Base-by-base conservation (phyloP, 1,139 yeast species). In the Magnusiomyces paraingens region DNA sequence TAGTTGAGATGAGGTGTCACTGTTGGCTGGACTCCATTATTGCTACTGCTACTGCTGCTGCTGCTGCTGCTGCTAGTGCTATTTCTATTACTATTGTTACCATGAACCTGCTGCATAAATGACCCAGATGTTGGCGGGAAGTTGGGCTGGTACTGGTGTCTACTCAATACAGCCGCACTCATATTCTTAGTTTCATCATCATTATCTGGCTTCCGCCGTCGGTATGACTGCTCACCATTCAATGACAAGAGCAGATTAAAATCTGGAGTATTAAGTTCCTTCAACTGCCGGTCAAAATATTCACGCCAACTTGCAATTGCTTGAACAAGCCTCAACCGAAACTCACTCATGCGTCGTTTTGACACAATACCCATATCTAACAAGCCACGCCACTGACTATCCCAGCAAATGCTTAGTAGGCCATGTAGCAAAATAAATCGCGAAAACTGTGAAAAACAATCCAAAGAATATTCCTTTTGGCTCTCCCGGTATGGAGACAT, bases 371-470 rank as follows among this genome's bases (percentile, higher is more conserved):
- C 73, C 57, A 68, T 61, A 53, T 70, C 72, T 20, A 68, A 62
- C 43, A 69, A 55, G 12, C 68, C 71, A 12, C 71, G 59, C 59
- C 65, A 62, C 51, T 73, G 70, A 59, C 73, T 59, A 49, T 73
- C 74, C 64, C 70, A 67, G n/a, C 73, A 65, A 26, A 75, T 61
- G 44, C 72, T 68, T 42, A 74, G 59, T 20, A 73, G 58, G 1
- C 77, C 77, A 60, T 74, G 76, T 2, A 75, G 61, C 32, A 74
- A 61, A 36, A 74, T 68, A 39, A 64, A 65, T 50, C 78, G 59
- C 8, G 75, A 69, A 57, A 70, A 75, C 50, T 69, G 73, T 0
- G 78, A 71, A 53, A 70, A 73, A 49, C 75, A 72, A 40, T 71
- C 69, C 51, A 68, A 54, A 15, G 67, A 67, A 52, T 72, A 73